These are phyloP conservation scores for Phytophthora fragariae DNA, from an alignment of 352 stramenopile genomes.

Conservation along the genomic window DNA sequence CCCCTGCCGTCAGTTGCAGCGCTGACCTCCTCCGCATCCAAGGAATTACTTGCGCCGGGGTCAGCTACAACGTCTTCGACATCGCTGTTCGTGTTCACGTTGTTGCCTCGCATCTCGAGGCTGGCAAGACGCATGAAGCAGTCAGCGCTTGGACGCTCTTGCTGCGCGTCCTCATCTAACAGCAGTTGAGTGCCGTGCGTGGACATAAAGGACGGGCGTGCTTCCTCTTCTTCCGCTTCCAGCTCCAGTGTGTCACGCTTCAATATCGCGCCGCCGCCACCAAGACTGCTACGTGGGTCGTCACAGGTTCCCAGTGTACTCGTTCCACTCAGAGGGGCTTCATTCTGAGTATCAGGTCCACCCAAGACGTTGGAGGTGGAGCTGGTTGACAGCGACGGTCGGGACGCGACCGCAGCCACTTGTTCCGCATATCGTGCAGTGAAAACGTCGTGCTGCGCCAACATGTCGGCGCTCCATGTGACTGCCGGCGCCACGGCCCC, in stretches of 20 bases:
- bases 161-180: slow-evolving; percentile 44
- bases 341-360: slow-evolving; percentile 15
- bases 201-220: slow-evolving; percentile 79
- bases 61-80: slow-evolving; percentile 34
- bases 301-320: slow-evolving; percentile 17
- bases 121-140: slow-evolving; percentile 83
- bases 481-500: slow-evolving; percentile 51
- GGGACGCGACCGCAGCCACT: slow-evolving; percentile 39
- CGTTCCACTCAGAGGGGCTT: slow-evolving; percentile 7
- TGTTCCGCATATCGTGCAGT: slow-evolving; percentile 53
- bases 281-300: slow-evolving; percentile 18
- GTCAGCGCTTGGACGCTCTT: slow-evolving; percentile 65
- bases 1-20: slow-evolving; percentile 6
- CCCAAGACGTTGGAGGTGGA: slow-evolving; percentile 24
- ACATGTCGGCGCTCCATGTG: slow-evolving; percentile 52
- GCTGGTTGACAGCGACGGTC: slow-evolving; percentile 27
- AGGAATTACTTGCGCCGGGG: not conserved
- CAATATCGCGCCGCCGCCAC: not conserved
- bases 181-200: slow-evolving; percentile 61
- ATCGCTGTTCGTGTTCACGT: slow-evolving; percentile 25
- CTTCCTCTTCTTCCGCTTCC: slow-evolving; percentile 41
- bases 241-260: slow-evolving; percentile 32
- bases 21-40: not conserved
- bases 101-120: slow-evolving; percentile 56
- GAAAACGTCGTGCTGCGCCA: slow-evolving; percentile 57